Conservation (phyloP, 495 filamentous ascomycete species). For the Elasticomyces elasticus region DNA sequence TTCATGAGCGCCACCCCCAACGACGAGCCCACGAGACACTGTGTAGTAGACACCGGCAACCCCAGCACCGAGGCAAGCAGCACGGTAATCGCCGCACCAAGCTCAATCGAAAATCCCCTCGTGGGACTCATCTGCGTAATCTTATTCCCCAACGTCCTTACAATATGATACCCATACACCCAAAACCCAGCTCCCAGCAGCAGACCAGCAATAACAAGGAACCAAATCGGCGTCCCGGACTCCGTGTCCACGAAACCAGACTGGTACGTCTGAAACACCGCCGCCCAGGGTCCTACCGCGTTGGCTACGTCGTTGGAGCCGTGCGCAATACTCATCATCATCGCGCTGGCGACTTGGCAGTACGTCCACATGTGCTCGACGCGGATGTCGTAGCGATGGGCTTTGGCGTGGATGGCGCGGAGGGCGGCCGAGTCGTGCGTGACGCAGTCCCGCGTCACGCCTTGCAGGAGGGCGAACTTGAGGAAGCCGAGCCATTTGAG, state of each 20-base stretch:
- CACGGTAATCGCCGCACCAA: constrained; percentile 59
- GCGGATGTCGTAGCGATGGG: constrained; percentile 61
- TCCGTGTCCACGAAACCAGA: constrained; percentile 43
- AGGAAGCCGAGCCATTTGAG: constrained; percentile 10
- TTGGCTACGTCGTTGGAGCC: constrained; percentile 74
- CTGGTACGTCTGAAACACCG: constrained; percentile 58
- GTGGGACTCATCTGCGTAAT: constrained; percentile 60
- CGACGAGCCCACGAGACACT: constrained; percentile 52
- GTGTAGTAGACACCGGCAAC: constrained; percentile 50
- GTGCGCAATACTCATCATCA: constrained; percentile 67
- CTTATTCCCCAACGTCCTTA: constrained; percentile 57
- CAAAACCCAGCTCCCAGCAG: constrained; percentile 55
- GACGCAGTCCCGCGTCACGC: constrained; percentile 25
- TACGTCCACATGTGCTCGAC: constrained; percentile 70
- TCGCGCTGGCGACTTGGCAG: constrained; percentile 63
- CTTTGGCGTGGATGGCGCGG: constrained; percentile 43
- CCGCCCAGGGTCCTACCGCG: constrained; percentile 63
- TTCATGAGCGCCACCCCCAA: constrained; percentile 56
- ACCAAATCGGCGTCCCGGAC: constrained; percentile 48
- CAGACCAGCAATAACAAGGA: constrained; percentile 13
- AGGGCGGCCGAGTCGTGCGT: constrained; percentile 20
- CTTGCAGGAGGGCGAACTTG: constrained; percentile 19
- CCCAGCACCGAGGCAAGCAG: constrained; percentile 53
- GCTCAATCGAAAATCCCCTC: constrained; percentile 58
- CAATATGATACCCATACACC: constrained; percentile 65